A percentile compares a stretch with the other conserved stretches of the same genome.
Conservation (phyloP, 2,329 filamentous ascomycete species). For the Graphiopsis chlorocephala region DNA sequence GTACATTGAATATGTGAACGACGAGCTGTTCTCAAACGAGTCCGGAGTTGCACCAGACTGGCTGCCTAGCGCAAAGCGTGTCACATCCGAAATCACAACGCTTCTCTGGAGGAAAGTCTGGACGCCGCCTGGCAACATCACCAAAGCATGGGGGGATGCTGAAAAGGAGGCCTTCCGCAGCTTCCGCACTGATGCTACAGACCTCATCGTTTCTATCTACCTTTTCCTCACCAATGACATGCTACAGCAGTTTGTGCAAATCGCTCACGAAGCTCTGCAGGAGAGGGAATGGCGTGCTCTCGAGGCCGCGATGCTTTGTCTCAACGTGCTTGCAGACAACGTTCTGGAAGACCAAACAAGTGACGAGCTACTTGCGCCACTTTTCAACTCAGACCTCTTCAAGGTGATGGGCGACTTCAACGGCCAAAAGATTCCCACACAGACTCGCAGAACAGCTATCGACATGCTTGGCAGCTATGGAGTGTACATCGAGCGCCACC, state of each 20-base stretch:
- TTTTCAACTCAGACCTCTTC: constrained; percentile 63
- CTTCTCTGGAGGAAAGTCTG: constrained; percentile 32
- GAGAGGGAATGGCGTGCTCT: constrained; percentile 48
- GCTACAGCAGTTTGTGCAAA: constrained; percentile 47
- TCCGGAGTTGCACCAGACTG: constrained; percentile 48
- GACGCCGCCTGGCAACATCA: constrained; percentile 60
- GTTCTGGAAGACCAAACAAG: constrained; percentile 56
- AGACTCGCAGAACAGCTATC: constrained; percentile 66
- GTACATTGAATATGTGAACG: constrained; percentile 64
- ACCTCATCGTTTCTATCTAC: constrained; percentile 71
- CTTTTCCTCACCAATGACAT: constrained; percentile 49
- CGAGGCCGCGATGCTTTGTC: constrained; percentile 57
- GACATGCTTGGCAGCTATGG: constrained; percentile 70
- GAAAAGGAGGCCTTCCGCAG: constrained; percentile 67
- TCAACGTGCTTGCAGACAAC: constrained; percentile 67
- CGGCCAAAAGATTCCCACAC: constrained; percentile 53
- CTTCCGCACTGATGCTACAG: constrained; percentile 74
- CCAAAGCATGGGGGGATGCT: constrained; percentile 64
- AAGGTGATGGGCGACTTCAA: constrained; percentile 48
- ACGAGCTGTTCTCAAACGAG: constrained; percentile 56
- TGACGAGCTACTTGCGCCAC: constrained; percentile 57
- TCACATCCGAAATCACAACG: constrained; percentile 55
- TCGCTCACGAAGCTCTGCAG: constrained; percentile 42
- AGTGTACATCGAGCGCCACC: constrained; percentile 71
- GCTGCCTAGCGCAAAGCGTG: constrained; percentile 57